Base-by-base conservation (phyloP, 2,329 filamentous ascomycete genomes). In the Zopfia rhizophila region DNA sequence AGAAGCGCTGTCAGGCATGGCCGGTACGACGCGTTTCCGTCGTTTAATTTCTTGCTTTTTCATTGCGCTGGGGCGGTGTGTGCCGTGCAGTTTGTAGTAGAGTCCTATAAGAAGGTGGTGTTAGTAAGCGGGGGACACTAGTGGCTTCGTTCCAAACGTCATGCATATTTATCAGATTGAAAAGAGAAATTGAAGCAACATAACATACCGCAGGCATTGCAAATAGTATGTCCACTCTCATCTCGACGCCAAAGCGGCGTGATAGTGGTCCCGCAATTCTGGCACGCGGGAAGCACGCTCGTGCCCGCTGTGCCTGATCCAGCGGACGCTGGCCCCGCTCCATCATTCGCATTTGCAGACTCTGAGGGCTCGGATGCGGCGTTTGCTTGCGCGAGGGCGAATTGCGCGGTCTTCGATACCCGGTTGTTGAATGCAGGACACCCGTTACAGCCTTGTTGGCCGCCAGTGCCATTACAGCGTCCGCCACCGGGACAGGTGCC, bases 381-480 rank as follows among this genome's bases (percentile, higher is more conserved):
- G 60, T 51, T 60, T 50, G 49, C 65, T 49, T 61, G 73, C 47
- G 80, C 77, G 41, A 85, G 77, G 42, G 78, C 86, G 56, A 89
- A 83, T 68, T 89, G 88, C 13, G 89, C 88, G 33, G 85, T 90
- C 72, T 97, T 97, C 23, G 93, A 89, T 27, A 97, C 86, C 40
- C 94, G 85, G 67, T 99, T 99, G 79, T 99, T 99, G 78, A 90
- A 99, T 2, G 94, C 94, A 24, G 94, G 94, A 66, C 94, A 99
- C 10, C 94, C 94, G 69, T 90, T 91, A 70, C 94, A 99, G 14
- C 91, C 93, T 67, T 96, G 90, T 22, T 94, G 91, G 40, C 94
- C 94, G 31, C 94, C 94, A 16, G 94, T 97, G 35, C 94, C 94
- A 69, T 99, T 97, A 71, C 94, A 99, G 47, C 88, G 88, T 27